phyloP scores from a whole-genome alignment of 306 rosid genomes.

The Quercus parvula region DNA sequence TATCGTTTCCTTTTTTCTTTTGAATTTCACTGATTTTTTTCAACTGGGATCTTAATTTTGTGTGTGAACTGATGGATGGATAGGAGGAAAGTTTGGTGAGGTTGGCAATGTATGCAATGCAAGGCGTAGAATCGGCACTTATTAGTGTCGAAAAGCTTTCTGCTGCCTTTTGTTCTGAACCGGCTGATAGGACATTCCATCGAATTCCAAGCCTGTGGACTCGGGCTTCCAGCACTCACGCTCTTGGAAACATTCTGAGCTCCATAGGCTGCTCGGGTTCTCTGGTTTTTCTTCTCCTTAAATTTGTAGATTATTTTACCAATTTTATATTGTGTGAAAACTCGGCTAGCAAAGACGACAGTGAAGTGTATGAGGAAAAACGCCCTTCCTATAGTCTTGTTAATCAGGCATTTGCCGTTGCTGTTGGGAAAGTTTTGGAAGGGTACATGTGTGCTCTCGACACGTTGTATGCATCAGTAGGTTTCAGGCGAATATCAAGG shows the following conservation, averaged over 20 bases:
- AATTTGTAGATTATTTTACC: constrained; percentile 57
- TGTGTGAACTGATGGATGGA: not conserved
- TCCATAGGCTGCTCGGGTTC: constrained; percentile 64
- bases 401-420: constrained; percentile 89
- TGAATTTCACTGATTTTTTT: not conserved
- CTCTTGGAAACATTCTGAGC: constrained; percentile 63
- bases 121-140: constrained; percentile 70
- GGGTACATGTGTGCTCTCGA: constrained; percentile 66
- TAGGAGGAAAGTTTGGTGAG: constrained; percentile 87
- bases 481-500: constrained; percentile 50
- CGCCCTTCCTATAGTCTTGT: constrained; percentile 55
- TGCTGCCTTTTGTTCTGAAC: constrained; percentile 52
- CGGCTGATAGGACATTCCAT: constrained; percentile 71
- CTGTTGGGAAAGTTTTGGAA: constrained; percentile 78
- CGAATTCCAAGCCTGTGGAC: constrained; percentile 65
- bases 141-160: constrained; percentile 54
- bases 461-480: constrained; percentile 59
- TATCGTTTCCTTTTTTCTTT: not conserved
- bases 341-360: constrained; percentile 8
- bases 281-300: constrained; percentile 61
- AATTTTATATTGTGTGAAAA: constrained; percentile 20
- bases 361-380: constrained; percentile 16
- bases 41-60: too few relatives aligned
- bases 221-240: constrained; percentile 72
- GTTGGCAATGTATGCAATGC: constrained; percentile 70